phyloP scores from a whole-genome alignment of 108 stramenopile genomes.

The Discostella stelligeroides region DNA sequence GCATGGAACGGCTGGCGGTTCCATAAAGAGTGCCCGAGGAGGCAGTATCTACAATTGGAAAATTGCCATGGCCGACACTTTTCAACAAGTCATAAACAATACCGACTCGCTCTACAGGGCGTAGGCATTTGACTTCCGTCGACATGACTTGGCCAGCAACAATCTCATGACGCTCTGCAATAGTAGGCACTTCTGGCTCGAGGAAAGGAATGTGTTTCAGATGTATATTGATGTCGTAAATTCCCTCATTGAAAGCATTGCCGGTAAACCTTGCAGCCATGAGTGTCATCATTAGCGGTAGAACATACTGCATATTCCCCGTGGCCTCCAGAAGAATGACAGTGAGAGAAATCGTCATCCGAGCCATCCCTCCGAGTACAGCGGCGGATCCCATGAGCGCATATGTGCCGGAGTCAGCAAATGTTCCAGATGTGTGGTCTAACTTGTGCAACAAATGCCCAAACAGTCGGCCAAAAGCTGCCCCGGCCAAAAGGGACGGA shows the following conservation, averaged over 20 bases:
- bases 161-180: conserved; percentile 89
- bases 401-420: conserved; percentile 97
- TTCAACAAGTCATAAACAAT: conserved; percentile 87
- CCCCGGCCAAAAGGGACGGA: conserved; percentile 85
- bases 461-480: conserved; percentile 91
- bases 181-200: conserved; percentile 87
- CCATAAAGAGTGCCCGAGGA: conserved; percentile 89
- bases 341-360: conserved; percentile 98
- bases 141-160: conserved; percentile 91
- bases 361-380: conserved; percentile 96
- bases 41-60: conserved; percentile 94
- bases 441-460: conserved; percentile 96
- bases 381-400: conserved; percentile 91
- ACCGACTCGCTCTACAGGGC: conserved; percentile 87
- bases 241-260: conserved; percentile 96
- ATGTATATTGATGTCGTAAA: conserved; percentile 96
- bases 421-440: conserved; percentile 93
- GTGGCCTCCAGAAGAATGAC: conserved; percentile 98
- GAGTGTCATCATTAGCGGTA: conserved; percentile 98
- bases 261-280: conserved; percentile 96
- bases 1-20: conserved; percentile 84
- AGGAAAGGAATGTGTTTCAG: conserved; percentile 90
- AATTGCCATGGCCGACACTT: conserved; percentile 83
- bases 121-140: conserved; percentile 85
- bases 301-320: conserved; percentile 97